phyloP scores from a whole-genome alignment of 208 protist genomes.

The Crithidia mellificae region DNA sequence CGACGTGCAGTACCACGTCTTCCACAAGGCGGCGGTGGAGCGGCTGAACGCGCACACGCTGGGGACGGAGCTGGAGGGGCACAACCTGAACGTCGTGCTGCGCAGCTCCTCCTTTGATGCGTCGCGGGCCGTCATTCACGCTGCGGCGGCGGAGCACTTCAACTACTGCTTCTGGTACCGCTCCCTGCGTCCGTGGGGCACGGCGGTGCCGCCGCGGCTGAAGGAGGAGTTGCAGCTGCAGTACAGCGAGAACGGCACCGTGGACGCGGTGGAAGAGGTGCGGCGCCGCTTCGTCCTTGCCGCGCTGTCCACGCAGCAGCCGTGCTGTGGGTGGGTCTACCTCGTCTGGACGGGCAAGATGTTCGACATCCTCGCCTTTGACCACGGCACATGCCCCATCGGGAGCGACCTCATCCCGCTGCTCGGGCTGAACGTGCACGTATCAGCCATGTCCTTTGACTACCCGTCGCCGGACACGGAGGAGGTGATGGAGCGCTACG shows the following conservation, averaged over 20 bases:
- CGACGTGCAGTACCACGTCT: slow-evolving; percentile 75
- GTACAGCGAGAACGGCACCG: slow-evolving; percentile 62
- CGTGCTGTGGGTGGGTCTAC: slow-evolving; percentile 78
- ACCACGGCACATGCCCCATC: slow-evolving; percentile 79
- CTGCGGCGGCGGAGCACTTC: slow-evolving; percentile 83
- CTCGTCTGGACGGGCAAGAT: slow-evolving; percentile 80
- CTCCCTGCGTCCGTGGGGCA: slow-evolving; percentile 84
- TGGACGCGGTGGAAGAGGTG: slow-evolving; percentile 70
- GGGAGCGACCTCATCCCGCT: slow-evolving; percentile 74
- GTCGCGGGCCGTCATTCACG: slow-evolving; percentile 62
- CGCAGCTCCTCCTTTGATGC: slow-evolving; percentile 83
- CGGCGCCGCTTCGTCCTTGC: slow-evolving; percentile 46
- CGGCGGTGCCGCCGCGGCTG: slow-evolving; percentile 54
- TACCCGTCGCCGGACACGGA: slow-evolving; percentile 34
- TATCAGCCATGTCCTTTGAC: slow-evolving; percentile 63
- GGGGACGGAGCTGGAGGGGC: slow-evolving; percentile 78
- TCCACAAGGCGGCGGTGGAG: slow-evolving; percentile 80
- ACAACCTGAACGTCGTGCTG: slow-evolving; percentile 81
- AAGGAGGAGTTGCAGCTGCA: slow-evolving; percentile 76
- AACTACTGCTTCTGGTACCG: slow-evolving; percentile 93
- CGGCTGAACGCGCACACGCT: slow-evolving; percentile 77
- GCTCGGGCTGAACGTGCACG: slow-evolving; percentile 75
- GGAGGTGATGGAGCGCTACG: slow-evolving; percentile 60
- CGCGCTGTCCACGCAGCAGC: slow-evolving; percentile 68
- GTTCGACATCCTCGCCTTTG: slow-evolving; percentile 81